Percentiles rank a stretch among this genome's conserved stretches.
These are phyloP conservation scores for Leccinellum albellum DNA, from an alignment of 768 basidiomycete genomes.

Conservation along the genomic window DNA sequence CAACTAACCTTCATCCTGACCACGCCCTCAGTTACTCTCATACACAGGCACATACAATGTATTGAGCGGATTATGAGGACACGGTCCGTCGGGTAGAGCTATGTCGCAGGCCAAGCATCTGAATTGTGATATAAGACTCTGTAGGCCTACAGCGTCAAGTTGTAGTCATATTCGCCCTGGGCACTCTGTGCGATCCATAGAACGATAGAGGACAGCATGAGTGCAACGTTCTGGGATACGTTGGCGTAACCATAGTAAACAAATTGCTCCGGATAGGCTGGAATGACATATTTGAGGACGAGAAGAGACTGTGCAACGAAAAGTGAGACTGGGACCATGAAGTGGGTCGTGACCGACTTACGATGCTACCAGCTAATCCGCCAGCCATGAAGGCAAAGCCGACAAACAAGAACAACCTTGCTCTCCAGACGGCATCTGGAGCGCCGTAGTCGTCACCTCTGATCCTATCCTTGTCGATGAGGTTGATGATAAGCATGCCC, in stretches of 20 bases:
- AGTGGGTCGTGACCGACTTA: constrained; percentile 40
- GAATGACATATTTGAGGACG: constrained; percentile 85
- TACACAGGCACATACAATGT: not conserved
- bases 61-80: not conserved
- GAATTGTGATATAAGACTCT: not conserved
- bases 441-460: constrained; percentile 80
- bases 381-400: constrained; percentile 98
- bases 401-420: constrained; percentile 85
- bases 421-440: constrained; percentile 84
- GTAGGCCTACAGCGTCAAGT: constrained; percentile 57
- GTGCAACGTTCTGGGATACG: constrained; percentile 86
- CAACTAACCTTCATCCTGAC: not conserved
- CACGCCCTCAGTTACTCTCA: not conserved
- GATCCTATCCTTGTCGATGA: constrained; percentile 93
- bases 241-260: constrained; percentile 92
- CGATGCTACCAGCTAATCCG: constrained; percentile 94
- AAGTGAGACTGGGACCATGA: not conserved
- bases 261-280: constrained; percentile 68
- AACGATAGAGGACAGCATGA: constrained; percentile 82
- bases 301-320: constrained; percentile 63
- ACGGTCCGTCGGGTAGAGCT: not conserved
- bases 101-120: not conserved
- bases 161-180: constrained; percentile 90
- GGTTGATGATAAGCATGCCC: constrained; percentile 87
- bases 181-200: constrained; percentile 90